phyloP scores from a whole-genome alignment of 768 basidiomycete genomes.

The Serendipita indica region DNA sequence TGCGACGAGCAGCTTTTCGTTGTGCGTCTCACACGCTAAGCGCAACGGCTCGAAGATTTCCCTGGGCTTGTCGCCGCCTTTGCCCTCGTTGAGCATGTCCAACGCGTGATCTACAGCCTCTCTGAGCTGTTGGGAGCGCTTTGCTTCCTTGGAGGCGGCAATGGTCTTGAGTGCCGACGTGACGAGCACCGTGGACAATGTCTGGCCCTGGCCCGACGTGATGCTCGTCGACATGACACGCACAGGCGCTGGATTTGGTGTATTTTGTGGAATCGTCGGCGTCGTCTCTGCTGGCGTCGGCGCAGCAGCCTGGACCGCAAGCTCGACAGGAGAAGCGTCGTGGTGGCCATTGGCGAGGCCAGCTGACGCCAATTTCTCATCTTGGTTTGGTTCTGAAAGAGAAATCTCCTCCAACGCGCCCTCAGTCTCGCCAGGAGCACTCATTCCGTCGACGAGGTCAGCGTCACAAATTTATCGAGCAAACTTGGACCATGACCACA shows the following conservation, averaged over 20 bases:
- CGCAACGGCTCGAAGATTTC: slow-evolving; percentile 94
- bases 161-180: slow-evolving; percentile 77
- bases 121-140: slow-evolving; percentile 61
- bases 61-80: slow-evolving; percentile 60
- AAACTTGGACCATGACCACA: background rate
- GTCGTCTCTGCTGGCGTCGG: background rate
- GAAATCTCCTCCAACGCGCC: background rate
- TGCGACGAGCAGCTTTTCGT: slow-evolving; percentile 87
- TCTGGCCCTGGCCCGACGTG: background rate
- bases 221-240: background rate
- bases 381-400: background rate
- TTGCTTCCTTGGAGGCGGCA: slow-evolving; percentile 76
- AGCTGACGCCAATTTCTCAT: background rate
- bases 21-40: slow-evolving; percentile 88
- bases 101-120: slow-evolving; percentile 71
- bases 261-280: background rate
- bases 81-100: slow-evolving; percentile 62
- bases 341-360: background rate
- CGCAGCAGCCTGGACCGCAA: background rate
- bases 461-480: background rate
- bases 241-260: background rate
- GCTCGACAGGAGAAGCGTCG: background rate
- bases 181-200: slow-evolving; percentile 31
- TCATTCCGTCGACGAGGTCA: background rate
- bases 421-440: background rate